Evolutionary conservation across 2,329 filamentous ascomycete genomes (phyloP).

Genomic region (Venturia effusa): DNA sequence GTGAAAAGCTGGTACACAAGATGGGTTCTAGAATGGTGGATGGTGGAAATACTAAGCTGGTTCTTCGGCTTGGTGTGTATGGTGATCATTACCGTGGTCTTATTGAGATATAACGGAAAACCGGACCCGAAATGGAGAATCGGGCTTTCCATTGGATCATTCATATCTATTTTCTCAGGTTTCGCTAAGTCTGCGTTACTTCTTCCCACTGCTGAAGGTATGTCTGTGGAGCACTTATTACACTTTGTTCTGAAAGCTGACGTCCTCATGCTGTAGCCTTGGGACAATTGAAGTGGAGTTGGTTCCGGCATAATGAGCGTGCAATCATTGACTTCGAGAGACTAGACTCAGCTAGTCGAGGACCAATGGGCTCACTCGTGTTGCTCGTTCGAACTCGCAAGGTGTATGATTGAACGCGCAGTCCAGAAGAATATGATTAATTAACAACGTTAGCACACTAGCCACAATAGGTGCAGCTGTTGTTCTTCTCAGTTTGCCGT

Average conservation of each 20-base stretch:
- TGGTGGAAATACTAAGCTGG: conserved; percentile 20
- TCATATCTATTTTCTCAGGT: conserved; percentile 22
- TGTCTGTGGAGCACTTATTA: neutral
- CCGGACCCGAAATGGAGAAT: conserved; percentile 22
- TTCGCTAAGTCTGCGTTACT: conserved; percentile 22
- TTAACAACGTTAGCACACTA: neutral
- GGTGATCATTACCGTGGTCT: conserved; percentile 22
- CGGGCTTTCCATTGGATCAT: conserved; percentile 22
- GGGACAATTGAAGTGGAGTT: conserved; percentile 26
- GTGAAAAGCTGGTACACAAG: neutral
- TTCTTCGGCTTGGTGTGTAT: conserved; percentile 23
- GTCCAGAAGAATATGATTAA: neutral
- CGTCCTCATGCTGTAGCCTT: conserved; percentile 13
- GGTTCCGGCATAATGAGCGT: conserved; percentile 17
- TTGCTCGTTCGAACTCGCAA: conserved; percentile 1
- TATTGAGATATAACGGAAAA: conserved; percentile 22
- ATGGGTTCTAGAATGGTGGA: conserved; percentile 17
- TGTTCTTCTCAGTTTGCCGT: conserved; percentile 6
- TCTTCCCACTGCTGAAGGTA: conserved; percentile 20
- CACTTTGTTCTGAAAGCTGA: conserved; percentile 16
- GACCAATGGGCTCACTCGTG: conserved; percentile 6
- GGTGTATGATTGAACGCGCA: neutral
- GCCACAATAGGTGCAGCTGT: conserved; percentile 11
- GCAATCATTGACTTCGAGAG: conserved; percentile 4
- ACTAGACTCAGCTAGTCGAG: conserved; percentile 8